A percentile compares a stretch with the other conserved stretches of the same genome.
Evolutionary conservation across 805 yeast genomes (phyloP).

Genomic region (Kuraishia piskuri): DNA sequence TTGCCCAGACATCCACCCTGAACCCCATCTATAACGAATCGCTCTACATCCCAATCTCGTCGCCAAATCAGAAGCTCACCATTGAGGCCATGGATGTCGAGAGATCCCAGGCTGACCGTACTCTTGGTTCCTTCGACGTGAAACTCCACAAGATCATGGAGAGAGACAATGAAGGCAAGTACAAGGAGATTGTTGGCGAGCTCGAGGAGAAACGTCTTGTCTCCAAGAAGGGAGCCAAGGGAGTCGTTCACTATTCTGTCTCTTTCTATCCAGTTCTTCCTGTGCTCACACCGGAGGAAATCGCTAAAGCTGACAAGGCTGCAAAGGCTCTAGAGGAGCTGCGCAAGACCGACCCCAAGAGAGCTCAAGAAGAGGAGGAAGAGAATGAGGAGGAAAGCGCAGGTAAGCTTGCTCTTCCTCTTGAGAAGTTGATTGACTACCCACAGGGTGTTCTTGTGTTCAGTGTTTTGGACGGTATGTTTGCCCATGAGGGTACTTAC

Average conservation of each 20-base stretch:
- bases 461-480: constrained; percentile 51
- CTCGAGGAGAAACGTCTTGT: constrained; percentile 55
- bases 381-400: constrained; percentile 27
- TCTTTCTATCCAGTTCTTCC: constrained; percentile 82
- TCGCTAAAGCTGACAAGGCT: not conserved
- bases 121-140: constrained; percentile 76
- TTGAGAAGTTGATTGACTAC: constrained; percentile 48
- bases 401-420: constrained; percentile 39
- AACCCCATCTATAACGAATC: constrained; percentile 84
- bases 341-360: constrained; percentile 37
- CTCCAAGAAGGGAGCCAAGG: constrained; percentile 76
- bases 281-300: constrained; percentile 48
- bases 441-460: constrained; percentile 72
- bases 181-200: constrained; percentile 49
- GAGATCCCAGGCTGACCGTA: constrained; percentile 68
- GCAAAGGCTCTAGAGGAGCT: constrained; percentile 39
- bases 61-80: constrained; percentile 73
- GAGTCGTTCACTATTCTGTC: constrained; percentile 61
- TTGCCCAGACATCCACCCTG: constrained; percentile 52
- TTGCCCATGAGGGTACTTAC: constrained; percentile 47
- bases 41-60: constrained; percentile 72
- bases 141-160: constrained; percentile 59
- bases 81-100: constrained; percentile 92
- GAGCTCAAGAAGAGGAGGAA: constrained; percentile 18
- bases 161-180: constrained; percentile 55